Evolutionary conservation across 352 stramenopile genomes (phyloP).

Genomic region (Thalassiosira mediterranea): DNA sequence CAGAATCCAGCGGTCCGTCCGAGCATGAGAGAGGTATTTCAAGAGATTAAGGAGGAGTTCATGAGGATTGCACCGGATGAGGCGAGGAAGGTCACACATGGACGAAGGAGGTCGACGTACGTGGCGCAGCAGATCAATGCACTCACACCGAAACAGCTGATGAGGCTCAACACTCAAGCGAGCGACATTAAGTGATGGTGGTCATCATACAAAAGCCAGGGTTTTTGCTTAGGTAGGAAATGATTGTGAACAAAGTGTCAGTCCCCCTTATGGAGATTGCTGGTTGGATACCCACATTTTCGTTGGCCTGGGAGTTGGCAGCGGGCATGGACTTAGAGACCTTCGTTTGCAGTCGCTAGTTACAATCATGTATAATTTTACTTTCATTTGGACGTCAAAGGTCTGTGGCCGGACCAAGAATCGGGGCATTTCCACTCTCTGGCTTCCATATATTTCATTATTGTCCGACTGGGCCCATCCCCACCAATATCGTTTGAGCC

Average conservation of each 20-base stretch:
- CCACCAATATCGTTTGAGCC: slow-evolving; percentile 74
- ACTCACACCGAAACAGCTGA: slow-evolving; percentile 23
- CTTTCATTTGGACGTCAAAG: slow-evolving; percentile 76
- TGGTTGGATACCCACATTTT: too few relatives aligned
- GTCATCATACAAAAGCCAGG: too few relatives aligned
- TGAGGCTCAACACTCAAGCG: slow-evolving; percentile 2
- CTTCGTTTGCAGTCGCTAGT: too few relatives aligned
- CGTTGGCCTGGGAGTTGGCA: too few relatives aligned
- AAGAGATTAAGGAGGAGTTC: slow-evolving; percentile 58
- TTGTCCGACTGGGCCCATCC: slow-evolving; percentile 73
- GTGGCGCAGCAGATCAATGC: slow-evolving; percentile 6
- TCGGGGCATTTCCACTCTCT: slow-evolving; percentile 63
- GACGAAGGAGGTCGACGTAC: slow-evolving; percentile 36
- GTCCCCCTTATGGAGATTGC: too few relatives aligned
- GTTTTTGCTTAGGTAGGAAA: too few relatives aligned
- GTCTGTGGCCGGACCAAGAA: slow-evolving; percentile 76
- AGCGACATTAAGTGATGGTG: background rate
- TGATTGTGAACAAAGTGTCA: too few relatives aligned
- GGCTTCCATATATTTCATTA: slow-evolving; percentile 78
- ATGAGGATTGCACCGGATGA: slow-evolving; percentile 4
- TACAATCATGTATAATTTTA: background rate
- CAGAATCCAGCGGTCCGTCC: slow-evolving; percentile 64
- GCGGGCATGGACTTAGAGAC: too few relatives aligned
- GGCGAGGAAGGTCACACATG: slow-evolving; percentile 22
- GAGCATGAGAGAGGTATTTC: slow-evolving; percentile 72